Evolutionary conservation across 140 eudicot genomes (phyloP).

Genomic region (Cichorium intybus): DNA sequence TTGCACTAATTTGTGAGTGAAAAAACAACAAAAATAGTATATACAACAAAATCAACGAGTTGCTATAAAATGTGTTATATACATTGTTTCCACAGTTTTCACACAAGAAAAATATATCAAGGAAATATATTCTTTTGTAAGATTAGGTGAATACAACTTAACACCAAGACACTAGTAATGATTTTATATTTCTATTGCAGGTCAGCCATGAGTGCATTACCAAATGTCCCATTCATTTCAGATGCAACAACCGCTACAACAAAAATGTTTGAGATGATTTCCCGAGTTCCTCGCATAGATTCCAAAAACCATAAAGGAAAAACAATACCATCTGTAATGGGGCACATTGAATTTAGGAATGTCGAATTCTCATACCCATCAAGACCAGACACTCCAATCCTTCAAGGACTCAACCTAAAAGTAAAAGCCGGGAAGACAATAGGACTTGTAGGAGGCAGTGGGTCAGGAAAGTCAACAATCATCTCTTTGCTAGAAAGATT

Average conservation of each 20-base stretch:
- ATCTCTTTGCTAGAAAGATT: slow-evolving; percentile 73
- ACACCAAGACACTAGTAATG: too few species aligned
- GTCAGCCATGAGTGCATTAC: slow-evolving; percentile 69
- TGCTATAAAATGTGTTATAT: too few species aligned
- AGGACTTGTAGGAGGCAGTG: slow-evolving; percentile 87
- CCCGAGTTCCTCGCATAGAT: slow-evolving; percentile 55
- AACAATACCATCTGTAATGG: slow-evolving; percentile 39
- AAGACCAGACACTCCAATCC: slow-evolving; percentile 51
- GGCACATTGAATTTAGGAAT: slow-evolving; percentile 64
- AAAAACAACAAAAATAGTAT: too few species aligned
- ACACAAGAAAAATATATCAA: too few species aligned
- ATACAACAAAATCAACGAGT: neutral
- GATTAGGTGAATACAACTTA: neutral
- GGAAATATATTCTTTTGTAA: neutral
- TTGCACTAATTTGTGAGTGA: too few species aligned
- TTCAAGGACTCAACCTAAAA: slow-evolving; percentile 58
- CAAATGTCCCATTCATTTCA: slow-evolving; percentile 60
- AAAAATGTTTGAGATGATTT: slow-evolving; percentile 58
- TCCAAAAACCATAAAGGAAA: slow-evolving; percentile 42
- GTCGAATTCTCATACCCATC: slow-evolving; percentile 73
- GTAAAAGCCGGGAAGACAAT: slow-evolving; percentile 61
- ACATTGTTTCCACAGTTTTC: too few species aligned
- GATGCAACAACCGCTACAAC: slow-evolving; percentile 57
- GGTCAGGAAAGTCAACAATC: slow-evolving; percentile 83
- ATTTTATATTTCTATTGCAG: slow-evolving; percentile 36